Conservation (phyloP, 2,329 filamentous ascomycete genomes). For the Aspergillus terreus region DNA sequence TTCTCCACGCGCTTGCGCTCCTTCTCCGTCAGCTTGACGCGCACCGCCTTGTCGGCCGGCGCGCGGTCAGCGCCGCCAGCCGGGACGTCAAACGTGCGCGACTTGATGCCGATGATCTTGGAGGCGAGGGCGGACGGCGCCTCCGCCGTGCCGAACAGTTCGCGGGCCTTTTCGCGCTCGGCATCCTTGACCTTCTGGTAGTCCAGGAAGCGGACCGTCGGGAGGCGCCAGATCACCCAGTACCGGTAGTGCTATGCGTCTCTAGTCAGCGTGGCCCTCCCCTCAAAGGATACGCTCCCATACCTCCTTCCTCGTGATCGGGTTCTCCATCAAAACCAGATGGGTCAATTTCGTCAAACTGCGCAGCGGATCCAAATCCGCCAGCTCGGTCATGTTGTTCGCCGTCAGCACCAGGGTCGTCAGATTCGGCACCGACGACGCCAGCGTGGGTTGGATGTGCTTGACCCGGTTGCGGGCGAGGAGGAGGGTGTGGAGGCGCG, state of each 20-base stretch:
- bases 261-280: slow-evolving; percentile 5
- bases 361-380: slow-evolving; percentile 78
- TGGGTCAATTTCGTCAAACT: slow-evolving; percentile 70
- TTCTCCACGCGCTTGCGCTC: slow-evolving; percentile 84
- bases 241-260: slow-evolving; percentile 74
- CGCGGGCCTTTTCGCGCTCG: slow-evolving; percentile 70
- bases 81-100: slow-evolving; percentile 64
- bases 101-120: slow-evolving; percentile 83
- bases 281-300: not conserved
- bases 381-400: slow-evolving; percentile 79
- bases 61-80: slow-evolving; percentile 35
- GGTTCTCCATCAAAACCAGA: slow-evolving; percentile 79
- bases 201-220: slow-evolving; percentile 83
- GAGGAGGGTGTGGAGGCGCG: slow-evolving; percentile 80
- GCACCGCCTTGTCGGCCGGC: slow-evolving; percentile 59
- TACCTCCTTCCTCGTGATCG: slow-evolving; percentile 89
- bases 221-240: slow-evolving; percentile 86
- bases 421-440: slow-evolving; percentile 75
- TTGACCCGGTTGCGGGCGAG: slow-evolving; percentile 85
- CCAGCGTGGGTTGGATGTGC: slow-evolving; percentile 71
- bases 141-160: slow-evolving; percentile 76
- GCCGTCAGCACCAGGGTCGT: slow-evolving; percentile 75
- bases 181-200: slow-evolving; percentile 85
- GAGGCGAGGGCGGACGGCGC: slow-evolving; percentile 77
- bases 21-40: slow-evolving; percentile 79